These are phyloP conservation scores for Dendrobium catenatum DNA, from an alignment of 106 monocot genomes.

Conservation along the genomic window DNA sequence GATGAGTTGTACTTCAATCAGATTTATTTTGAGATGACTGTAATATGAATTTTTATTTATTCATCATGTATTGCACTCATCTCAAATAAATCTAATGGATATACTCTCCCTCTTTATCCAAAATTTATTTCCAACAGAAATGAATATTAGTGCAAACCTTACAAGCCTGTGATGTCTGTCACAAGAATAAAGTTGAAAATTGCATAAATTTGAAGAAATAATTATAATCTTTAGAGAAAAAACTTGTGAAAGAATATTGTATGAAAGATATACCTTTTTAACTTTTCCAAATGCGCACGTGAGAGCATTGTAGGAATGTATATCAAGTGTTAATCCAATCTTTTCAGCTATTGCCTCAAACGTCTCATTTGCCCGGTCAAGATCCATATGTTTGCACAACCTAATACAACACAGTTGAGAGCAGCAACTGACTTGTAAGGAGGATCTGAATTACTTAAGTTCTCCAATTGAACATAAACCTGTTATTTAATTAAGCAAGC, in stretches of 20 bases:
- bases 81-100: no score
- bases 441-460: conserved; percentile 45
- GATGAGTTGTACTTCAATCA: no score
- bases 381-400: conserved; percentile 97
- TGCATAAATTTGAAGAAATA: background rate
- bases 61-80: no score
- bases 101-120: no score
- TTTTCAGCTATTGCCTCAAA: conserved; percentile 75
- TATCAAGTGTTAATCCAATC: conserved; percentile 63
- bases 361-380: conserved; percentile 88
- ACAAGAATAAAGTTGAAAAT: background rate
- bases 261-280: conserved; percentile 43
- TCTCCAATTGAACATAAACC: conserved; percentile 94
- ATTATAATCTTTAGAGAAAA: background rate
- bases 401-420: conserved; percentile 88
- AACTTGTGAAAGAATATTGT: background rate
- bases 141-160: conserved; percentile 21
- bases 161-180: conserved; percentile 70
- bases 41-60: no score
- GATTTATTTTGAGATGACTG: no score
- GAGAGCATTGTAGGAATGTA: conserved; percentile 94
- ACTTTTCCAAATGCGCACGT: conserved; percentile 80
- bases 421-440: conserved; percentile 89
- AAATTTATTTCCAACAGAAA: no score
- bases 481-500: conserved; percentile 20